These are phyloP conservation scores for Typha latifolia DNA, from an alignment of 176 grass and related monocot genomes.

Conservation along the genomic window DNA sequence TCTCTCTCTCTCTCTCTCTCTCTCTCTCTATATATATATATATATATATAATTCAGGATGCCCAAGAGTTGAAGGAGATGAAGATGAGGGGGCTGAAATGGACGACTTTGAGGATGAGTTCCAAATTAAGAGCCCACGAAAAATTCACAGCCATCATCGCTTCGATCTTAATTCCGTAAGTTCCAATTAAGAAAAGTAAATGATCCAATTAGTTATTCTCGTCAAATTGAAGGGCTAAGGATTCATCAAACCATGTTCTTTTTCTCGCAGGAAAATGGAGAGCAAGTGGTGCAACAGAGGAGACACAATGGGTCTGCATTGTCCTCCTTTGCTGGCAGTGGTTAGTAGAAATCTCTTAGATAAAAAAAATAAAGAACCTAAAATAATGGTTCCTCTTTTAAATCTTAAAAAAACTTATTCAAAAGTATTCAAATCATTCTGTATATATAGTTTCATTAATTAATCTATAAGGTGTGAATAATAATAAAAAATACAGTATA, in stretches of 20 bases:
- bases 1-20: no score
- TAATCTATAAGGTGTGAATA: no score
- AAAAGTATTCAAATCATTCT: no score
- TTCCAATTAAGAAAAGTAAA: neutral
- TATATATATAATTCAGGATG: slow-evolving; percentile 25
- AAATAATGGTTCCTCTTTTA: no score
- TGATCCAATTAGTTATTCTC: neutral
- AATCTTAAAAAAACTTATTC: no score
- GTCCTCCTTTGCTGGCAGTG: slow-evolving; percentile 78
- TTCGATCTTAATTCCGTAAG: slow-evolving; percentile 72
- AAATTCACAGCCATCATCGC: slow-evolving; percentile 38
- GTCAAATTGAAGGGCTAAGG: neutral
- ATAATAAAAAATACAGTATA: no score
- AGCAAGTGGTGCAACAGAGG: slow-evolving; percentile 46
- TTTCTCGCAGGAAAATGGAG: slow-evolving; percentile 61
- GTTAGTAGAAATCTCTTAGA: slow-evolving; percentile 22
- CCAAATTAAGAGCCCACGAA: slow-evolving; percentile 53
- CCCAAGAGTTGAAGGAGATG: slow-evolving; percentile 60
- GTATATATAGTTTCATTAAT: no score
- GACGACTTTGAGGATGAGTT: slow-evolving; percentile 80
- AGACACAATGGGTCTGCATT: slow-evolving; percentile 46
- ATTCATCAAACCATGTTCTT: neutral
- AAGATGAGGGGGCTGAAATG: slow-evolving; percentile 56
- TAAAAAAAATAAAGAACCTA: no score
- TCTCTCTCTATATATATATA: no score